These are phyloP conservation scores for Mimosa bimucronata DNA, from an alignment of 306 rosid genomes.

Conservation along the genomic window DNA sequence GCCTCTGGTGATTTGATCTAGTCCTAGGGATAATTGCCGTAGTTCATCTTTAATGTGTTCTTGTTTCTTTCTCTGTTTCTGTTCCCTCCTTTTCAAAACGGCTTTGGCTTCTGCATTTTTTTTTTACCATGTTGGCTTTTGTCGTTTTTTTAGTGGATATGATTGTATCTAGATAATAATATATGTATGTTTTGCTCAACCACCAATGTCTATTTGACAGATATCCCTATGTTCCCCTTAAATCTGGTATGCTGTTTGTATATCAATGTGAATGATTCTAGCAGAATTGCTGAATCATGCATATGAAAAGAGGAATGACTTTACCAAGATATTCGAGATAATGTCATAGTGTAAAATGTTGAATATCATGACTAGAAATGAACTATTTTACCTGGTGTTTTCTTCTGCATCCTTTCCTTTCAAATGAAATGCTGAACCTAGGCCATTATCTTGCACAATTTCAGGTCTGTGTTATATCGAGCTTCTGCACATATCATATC, in stretches of 20 bases:
- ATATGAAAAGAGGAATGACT: neutral
- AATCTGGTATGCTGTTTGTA: too few relatives aligned
- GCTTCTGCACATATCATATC: slow-evolving; percentile 72
- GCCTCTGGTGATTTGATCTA: neutral
- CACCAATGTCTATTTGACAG: neutral
- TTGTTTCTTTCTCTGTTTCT: neutral
- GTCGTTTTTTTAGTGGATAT: neutral
- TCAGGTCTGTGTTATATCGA: slow-evolving; percentile 74
- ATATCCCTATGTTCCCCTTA: too few relatives aligned
- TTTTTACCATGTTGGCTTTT: too few relatives aligned
- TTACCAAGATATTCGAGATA: neutral
- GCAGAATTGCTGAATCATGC: neutral
- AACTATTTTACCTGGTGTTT: slow-evolving; percentile 31
- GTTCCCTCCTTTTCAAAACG: neutral
- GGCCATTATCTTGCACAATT: slow-evolving; percentile 32
- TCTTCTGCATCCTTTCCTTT: slow-evolving; percentile 1
- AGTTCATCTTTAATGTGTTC: neutral
- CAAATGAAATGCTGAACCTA: slow-evolving; percentile 22
- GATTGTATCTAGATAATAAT: neutral
- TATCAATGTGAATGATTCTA: neutral
- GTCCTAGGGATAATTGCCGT: neutral
- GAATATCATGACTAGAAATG: slow-evolving; percentile 15
- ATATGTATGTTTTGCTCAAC: neutral
- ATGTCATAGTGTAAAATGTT: neutral
- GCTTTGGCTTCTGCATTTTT: neutral